Percentiles rank a stretch among this genome's conserved stretches.
Evolutionary conservation across 1,284 basidiomycete genomes (phyloP).

Genomic region (Rhodotorula sp.): DNA sequence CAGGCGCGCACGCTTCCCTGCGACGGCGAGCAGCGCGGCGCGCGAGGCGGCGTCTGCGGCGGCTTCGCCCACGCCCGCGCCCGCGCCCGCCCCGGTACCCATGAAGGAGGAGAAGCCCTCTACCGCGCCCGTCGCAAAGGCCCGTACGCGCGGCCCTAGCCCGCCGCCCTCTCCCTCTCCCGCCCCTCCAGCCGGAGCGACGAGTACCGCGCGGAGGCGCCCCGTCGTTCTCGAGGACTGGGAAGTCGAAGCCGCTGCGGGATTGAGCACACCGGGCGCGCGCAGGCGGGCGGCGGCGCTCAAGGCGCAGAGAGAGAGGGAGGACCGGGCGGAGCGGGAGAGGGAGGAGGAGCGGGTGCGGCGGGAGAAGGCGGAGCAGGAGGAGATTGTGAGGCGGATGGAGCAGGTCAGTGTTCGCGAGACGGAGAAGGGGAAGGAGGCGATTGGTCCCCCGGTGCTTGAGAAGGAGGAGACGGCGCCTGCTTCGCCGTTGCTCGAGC

Average conservation of each 20-base stretch:
- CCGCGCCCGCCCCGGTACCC: not conserved
- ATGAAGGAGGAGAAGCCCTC: not conserved
- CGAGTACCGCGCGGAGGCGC: conserved; percentile 4
- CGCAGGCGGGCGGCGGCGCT: conserved; percentile 22
- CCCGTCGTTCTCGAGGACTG: conserved; percentile 26
- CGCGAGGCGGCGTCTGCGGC: not conserved
- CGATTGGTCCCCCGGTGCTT: too few species aligned
- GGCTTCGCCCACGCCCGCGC: not conserved
- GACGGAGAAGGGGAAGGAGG: not conserved
- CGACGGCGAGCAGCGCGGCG: not conserved
- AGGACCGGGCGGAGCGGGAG: not conserved
- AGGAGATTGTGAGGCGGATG: not conserved
- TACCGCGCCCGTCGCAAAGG: not conserved
- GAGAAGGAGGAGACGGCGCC: not conserved
- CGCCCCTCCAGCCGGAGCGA: not conserved
- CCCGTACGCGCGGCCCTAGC: not conserved
- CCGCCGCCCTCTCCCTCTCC: not conserved
- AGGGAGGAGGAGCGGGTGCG: conserved; percentile 1
- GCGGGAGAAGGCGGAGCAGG: not conserved
- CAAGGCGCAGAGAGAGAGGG: not conserved
- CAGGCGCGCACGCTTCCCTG: conserved; percentile 13
- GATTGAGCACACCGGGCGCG: conserved; percentile 23
- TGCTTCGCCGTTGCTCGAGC: too few species aligned
- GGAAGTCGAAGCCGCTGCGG: conserved; percentile 32
- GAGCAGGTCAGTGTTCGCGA: not conserved